Base-by-base conservation (phyloP, 1,284 basidiomycete genomes). In the Leccinum huronense region DNA sequence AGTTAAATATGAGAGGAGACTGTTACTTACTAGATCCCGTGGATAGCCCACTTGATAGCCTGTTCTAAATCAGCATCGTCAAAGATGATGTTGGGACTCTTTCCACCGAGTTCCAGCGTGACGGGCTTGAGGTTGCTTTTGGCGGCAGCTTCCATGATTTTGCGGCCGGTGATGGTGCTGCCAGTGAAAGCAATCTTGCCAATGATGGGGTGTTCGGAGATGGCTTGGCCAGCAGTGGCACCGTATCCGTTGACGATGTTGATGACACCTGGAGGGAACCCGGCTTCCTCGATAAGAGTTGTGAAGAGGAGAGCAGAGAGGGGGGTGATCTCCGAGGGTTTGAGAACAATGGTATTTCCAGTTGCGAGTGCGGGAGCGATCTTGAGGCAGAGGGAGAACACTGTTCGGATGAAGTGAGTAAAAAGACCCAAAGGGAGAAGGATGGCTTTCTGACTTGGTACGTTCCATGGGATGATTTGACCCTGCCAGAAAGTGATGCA, bases 61-160 rank as follows among this genome's bases (percentile, higher is more conserved):
- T 86, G 79, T 38, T 88, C 84, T 58, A 91, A 68, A 70, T 84
- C 79, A 7, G 81, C 82, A 63, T 85, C 83, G 63, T 84, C 77
- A 67, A 84, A 83, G 59, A 86, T 76, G 70, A 86, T 77, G 71
- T 85, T 86, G 60, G 89, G 87, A 62, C 84, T 85, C 81, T 91
- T 91, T 63, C 89, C 89, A 58, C 89, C 89, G 58, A 92, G 83
- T 79, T 92, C 90, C 68, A 91, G 84, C 38, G 87, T 88, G 65
- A 91, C 85, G 36, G 82, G 84, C 78, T 90, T 91, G 70, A 91
- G 76, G 76, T 91, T 89, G 53, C 80, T 83, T 72, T 83, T 80
- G 33, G 89, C 87, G 1, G 89, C 84, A 1, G 85, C 82, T 71
- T 86, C 81, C 77, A 87, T 85, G 76, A 92, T 87, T 71, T 84